Evolutionary conservation across 345 rosid species (phyloP).

Genomic region (Gossypium thurberi): DNA sequence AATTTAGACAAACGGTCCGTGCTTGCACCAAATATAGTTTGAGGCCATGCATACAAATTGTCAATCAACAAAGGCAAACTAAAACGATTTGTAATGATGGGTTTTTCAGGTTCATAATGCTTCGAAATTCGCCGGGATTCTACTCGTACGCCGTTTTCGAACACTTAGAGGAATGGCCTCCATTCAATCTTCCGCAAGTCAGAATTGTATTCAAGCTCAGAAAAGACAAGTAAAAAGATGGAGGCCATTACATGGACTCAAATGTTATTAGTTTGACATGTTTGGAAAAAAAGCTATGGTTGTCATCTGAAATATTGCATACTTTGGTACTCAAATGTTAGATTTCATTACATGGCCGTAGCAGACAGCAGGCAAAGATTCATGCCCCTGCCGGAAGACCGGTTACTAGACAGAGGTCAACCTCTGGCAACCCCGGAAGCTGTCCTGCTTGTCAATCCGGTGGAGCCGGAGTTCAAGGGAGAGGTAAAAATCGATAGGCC

Average conservation of each 20-base stretch:
- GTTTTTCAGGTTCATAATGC: slow-evolving; percentile 60
- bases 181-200: slow-evolving; percentile 73
- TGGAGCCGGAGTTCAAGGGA: slow-evolving; percentile 74
- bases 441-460: slow-evolving; percentile 61
- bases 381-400: slow-evolving; percentile 85
- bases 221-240: slow-evolving; percentile 54
- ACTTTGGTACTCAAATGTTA: slow-evolving; percentile 9
- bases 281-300: not conserved
- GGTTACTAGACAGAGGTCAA: slow-evolving; percentile 41
- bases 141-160: slow-evolving; percentile 75
- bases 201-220: slow-evolving; percentile 75
- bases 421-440: slow-evolving; percentile 73
- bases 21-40: not conserved
- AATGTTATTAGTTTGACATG: not conserved
- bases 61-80: not conserved
- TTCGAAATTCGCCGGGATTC: slow-evolving; percentile 58
- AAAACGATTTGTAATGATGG: not conserved
- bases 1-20: slow-evolving; percentile 51
- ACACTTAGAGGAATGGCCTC: slow-evolving; percentile 68
- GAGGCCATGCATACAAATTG: not conserved
- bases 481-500: slow-evolving; percentile 37
- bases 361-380: slow-evolving; percentile 60
- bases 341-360: slow-evolving; percentile 71
- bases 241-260: not conserved
- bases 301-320: not conserved